Conservation (phyloP, 192 early-diverging fungal genomes). For the Mortierella alpina region DNA sequence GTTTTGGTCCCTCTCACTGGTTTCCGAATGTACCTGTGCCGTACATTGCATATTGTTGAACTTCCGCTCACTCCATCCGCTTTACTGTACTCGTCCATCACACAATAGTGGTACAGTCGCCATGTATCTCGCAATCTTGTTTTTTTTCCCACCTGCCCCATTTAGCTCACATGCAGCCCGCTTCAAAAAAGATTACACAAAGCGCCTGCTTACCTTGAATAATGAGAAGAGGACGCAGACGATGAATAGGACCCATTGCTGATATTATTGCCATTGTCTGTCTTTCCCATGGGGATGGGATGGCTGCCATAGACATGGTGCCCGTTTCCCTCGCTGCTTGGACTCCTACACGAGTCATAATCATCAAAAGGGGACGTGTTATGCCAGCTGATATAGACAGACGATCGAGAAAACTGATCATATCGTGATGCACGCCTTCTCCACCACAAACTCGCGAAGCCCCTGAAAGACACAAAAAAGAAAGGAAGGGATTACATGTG, state of each 20-base stretch:
- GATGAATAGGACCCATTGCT: conserved; percentile 44
- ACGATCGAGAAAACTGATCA: not conserved
- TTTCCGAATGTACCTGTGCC: too few species aligned
- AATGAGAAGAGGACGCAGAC: conserved; percentile 25
- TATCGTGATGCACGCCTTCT: not conserved
- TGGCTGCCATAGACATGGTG: conserved; percentile 21
- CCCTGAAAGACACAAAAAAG: conserved; percentile 5
- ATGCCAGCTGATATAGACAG: not conserved
- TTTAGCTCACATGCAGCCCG: too few species aligned
- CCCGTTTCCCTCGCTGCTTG: conserved; percentile 15
- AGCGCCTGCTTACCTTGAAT: conserved; percentile 25
- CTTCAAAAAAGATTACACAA: too few species aligned
- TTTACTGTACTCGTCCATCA: too few species aligned
- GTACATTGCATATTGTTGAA: too few species aligned
- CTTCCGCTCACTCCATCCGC: too few species aligned
- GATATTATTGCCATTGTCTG: conserved; percentile 3
- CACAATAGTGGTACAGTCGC: too few species aligned
- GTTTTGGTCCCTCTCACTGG: too few species aligned
- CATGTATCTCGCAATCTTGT: too few species aligned
- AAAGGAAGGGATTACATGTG: not conserved
- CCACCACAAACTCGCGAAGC: not conserved
- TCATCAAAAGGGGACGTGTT: not conserved
- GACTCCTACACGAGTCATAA: conserved; percentile 14
- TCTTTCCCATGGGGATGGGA: conserved; percentile 11
- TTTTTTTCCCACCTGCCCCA: not conserved